phyloP scores from a whole-genome alignment of 352 stramenopile genomes.

The Pythium guiyangense region DNA sequence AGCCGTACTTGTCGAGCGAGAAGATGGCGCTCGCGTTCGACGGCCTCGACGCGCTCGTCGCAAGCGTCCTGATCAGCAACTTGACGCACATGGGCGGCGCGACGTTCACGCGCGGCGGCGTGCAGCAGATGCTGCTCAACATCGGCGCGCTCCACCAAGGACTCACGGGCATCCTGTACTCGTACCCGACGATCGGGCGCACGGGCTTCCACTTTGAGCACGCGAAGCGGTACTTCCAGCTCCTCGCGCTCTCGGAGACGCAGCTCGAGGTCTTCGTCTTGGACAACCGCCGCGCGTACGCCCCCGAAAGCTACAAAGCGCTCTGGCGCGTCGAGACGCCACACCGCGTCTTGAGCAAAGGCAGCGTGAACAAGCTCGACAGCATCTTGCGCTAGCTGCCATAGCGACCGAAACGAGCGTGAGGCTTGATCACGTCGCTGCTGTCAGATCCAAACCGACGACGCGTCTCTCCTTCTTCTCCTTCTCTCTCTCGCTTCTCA shows the following conservation, averaged over 20 bases:
- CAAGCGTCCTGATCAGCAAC: slow-evolving; percentile 58
- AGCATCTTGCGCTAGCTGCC: slow-evolving; percentile 57
- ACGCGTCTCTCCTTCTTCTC: background rate
- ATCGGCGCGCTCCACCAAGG: slow-evolving; percentile 69
- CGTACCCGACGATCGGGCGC: slow-evolving; percentile 47
- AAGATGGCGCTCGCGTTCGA: slow-evolving; percentile 78
- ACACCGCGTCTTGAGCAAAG: slow-evolving; percentile 65
- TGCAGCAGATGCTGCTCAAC: slow-evolving; percentile 81
- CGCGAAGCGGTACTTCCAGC: slow-evolving; percentile 74
- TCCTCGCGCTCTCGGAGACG: slow-evolving; percentile 65
- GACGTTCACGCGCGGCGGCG: slow-evolving; percentile 59
- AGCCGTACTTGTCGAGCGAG: slow-evolving; percentile 63
- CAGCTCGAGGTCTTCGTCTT: slow-evolving; percentile 78
- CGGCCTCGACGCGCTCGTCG: slow-evolving; percentile 60
- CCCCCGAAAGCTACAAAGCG: slow-evolving; percentile 55
- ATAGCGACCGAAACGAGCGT: background rate
- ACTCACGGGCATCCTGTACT: slow-evolving; percentile 68
- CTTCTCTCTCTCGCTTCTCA: background rate
- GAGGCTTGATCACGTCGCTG: too few species aligned
- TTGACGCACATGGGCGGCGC: slow-evolving; percentile 57
- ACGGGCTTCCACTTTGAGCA: slow-evolving; percentile 67
- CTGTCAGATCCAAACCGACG: too few species aligned
- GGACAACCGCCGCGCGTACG: slow-evolving; percentile 62
- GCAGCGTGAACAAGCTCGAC: slow-evolving; percentile 81
- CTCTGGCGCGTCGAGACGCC: slow-evolving; percentile 75